Base-by-base conservation (phyloP, 306 rosid species). In the Glycine tomentella region DNA sequence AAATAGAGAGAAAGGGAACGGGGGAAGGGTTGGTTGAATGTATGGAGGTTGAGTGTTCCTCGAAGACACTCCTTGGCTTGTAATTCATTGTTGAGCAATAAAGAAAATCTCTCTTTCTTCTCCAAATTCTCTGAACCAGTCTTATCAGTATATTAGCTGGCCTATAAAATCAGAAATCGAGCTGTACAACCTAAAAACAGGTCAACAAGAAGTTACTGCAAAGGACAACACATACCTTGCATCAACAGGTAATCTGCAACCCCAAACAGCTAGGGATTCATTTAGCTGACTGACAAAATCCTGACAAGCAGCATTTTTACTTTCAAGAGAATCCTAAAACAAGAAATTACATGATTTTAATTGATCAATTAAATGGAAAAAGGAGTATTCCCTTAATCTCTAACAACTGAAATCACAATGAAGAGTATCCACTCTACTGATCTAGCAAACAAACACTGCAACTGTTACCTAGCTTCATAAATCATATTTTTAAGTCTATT, bases 251-350 rank as follows among this genome's bases (percentile, higher is more conserved):
- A 95, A 80, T 82, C 89, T 89, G 85, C 68, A 74, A 80, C 94
- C 92, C 97, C 95, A 95, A 82, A 93, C 93, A 55, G 90, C 91
- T 91, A 93, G 82, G 72, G 98, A 95, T 79, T 81, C 90, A 64
- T 93, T 90, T 80, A 95, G 85, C 77, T 86, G 94, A 84, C 89
- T 81, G 76, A 95, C 76, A 77, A 95, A 90, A 34, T 83, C 87
- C 77, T 73, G 83, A 81, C 91, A 91, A 51, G 90, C 88, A 83
- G 86, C 82, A 85, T 90, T 90, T 91, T 90, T 93, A 81, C 89
- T 84, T 80, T 88, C 88, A 77, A 95, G 92, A 69, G 98, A 91
- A 80, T 84, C 98, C 99, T 95, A 90, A 71, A 84, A 88, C 65
- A 85, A 31, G 74, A 70, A 72, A 74, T 44, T 10, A 59, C 42